These are phyloP conservation scores for Penicillium angulare DNA, from an alignment of 495 filamentous ascomycete genomes.

Conservation along the genomic window DNA sequence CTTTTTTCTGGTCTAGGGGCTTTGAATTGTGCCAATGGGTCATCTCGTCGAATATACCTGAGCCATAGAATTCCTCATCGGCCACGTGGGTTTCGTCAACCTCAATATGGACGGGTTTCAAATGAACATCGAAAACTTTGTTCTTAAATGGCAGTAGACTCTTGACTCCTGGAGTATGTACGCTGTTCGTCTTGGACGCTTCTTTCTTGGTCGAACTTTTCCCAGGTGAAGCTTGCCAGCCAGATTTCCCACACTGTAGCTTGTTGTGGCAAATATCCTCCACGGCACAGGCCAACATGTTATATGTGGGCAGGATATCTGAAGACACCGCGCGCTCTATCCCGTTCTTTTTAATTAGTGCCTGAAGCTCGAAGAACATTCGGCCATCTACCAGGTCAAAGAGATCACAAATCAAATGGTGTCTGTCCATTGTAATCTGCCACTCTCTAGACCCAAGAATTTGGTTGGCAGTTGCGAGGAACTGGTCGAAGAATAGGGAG, in stretches of 20 bases:
- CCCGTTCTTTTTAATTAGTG: neutral
- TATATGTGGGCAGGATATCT: neutral
- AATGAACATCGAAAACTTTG: constrained; percentile 51
- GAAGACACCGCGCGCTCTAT: neutral
- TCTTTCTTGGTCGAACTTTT: neutral
- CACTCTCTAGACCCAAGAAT: neutral
- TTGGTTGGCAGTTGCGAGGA: neutral
- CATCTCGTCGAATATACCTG: constrained; percentile 53
- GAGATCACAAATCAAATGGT: constrained; percentile 42
- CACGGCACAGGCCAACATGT: neutral
- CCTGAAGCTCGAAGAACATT: constrained; percentile 40
- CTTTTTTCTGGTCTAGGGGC: constrained; percentile 42
- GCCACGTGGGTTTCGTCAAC: constrained; percentile 19
- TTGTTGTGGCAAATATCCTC: too few species aligned
- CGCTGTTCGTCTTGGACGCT: neutral
- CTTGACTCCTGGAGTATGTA: neutral
- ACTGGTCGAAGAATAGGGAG: too few species aligned
- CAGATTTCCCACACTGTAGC: too few species aligned
- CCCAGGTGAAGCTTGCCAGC: too few species aligned
- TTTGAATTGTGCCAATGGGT: constrained; percentile 67
- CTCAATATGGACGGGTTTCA: constrained; percentile 50
- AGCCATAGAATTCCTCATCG: constrained; percentile 1
- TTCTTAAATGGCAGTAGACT: constrained; percentile 14
- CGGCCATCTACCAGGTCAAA: constrained; percentile 67
- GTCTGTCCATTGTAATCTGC: constrained; percentile 5